These are phyloP conservation scores for Aspergillus sp. DNA, from an alignment of 2,329 filamentous ascomycete genomes.

Conservation along the genomic window DNA sequence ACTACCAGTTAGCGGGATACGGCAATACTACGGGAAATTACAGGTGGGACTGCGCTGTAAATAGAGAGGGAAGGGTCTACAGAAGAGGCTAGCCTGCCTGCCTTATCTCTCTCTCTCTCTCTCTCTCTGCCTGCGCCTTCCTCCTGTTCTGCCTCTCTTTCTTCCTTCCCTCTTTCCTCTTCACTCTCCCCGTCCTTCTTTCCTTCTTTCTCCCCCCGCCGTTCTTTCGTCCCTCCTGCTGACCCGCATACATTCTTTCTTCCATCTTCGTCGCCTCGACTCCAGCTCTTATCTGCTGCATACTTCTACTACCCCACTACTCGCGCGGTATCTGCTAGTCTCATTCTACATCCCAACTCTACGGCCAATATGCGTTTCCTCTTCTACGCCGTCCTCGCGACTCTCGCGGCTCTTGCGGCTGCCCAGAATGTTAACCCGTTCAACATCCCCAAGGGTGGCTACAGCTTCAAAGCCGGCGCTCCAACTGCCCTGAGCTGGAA, in stretches of 20 bases:
- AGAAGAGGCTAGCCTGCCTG: too few species aligned
- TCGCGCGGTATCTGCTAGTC: neutral
- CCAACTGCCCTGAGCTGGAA: constrained; percentile 40
- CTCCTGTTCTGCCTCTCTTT: constrained; percentile 5
- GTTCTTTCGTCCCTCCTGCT: too few species aligned
- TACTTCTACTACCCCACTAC: neutral
- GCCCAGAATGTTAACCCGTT: constrained; percentile 40
- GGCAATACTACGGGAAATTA: too few species aligned
- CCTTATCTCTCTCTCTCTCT: constrained; percentile 3
- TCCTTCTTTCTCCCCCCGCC: constrained; percentile 4
- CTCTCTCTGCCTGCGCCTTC: constrained; percentile 7
- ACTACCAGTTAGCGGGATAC: too few species aligned
- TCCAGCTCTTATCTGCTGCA: neutral
- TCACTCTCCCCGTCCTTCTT: constrained; percentile 6
- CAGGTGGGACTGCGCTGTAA: too few species aligned
- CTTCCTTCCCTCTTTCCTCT: constrained; percentile 6
- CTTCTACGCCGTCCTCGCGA: constrained; percentile 34
- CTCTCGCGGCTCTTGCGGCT: constrained; percentile 36
- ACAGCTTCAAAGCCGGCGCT: constrained; percentile 39
- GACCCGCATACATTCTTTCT: too few species aligned
- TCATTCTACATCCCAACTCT: neutral
- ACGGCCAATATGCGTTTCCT: constrained; percentile 38
- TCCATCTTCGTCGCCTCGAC: constrained; percentile 1
- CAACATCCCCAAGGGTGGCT: constrained; percentile 35
- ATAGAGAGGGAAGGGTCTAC: too few species aligned